These are phyloP conservation scores for Lentithecium fluviatile DNA, from an alignment of 495 filamentous ascomycete genomes.

Conservation along the genomic window DNA sequence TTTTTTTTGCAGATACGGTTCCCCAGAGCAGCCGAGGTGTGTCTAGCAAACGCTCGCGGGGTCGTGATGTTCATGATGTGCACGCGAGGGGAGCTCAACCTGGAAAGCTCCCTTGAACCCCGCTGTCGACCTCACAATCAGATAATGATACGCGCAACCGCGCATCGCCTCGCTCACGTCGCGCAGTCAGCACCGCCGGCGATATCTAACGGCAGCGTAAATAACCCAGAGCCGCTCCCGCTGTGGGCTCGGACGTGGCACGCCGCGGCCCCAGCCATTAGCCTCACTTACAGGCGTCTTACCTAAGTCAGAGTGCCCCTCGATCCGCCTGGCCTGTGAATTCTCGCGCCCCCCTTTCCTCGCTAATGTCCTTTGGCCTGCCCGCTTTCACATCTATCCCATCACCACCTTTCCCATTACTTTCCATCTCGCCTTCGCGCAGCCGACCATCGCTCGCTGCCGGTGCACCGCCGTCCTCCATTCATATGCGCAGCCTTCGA, in stretches of 20 bases:
- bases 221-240: background rate
- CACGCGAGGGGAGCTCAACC: no score
- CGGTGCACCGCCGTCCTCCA: constrained; percentile 16
- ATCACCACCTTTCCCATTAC: constrained; percentile 3
- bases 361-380: background rate
- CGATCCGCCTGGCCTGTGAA: background rate
- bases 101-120: no score
- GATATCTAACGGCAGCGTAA: no score
- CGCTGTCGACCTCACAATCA: no score
- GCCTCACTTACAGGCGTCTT: background rate
- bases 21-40: no score
- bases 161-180: no score
- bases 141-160: no score
- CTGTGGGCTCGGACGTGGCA: background rate
- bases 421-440: constrained; percentile 3
- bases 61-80: no score
- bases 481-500: constrained; percentile 19
- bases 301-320: background rate
- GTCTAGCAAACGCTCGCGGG: no score
- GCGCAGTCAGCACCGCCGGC: no score
- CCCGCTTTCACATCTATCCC: constrained; percentile 1
- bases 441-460: constrained; percentile 12
- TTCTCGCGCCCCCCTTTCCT: background rate
- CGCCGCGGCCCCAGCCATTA: background rate
- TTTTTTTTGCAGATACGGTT: no score